Evolutionary conservation across 1,139 yeast genomes (phyloP).

Genomic region (Williopsis jadinii): DNA sequence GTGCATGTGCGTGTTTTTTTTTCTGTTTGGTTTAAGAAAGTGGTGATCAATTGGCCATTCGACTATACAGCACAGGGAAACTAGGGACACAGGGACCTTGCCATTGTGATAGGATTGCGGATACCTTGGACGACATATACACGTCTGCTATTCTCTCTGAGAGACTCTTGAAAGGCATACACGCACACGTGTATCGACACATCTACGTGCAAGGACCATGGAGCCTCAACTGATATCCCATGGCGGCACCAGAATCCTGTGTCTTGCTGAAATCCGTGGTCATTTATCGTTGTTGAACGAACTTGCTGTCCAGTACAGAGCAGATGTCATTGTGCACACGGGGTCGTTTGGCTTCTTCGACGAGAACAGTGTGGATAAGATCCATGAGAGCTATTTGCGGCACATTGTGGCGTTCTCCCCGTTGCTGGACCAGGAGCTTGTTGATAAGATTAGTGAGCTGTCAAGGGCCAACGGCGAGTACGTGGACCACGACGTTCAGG

Average conservation of each 20-base stretch:
- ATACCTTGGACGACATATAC: too few relatives aligned
- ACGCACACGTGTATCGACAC: too few relatives aligned
- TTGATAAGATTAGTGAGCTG: conserved; percentile 40
- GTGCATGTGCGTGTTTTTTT: too few relatives aligned
- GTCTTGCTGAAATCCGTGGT: conserved; percentile 52
- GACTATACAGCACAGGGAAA: too few relatives aligned
- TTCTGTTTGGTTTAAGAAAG: too few relatives aligned
- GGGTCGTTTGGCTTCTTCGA: conserved; percentile 81
- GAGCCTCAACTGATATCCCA: conserved; percentile 17
- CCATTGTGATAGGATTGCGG: too few relatives aligned
- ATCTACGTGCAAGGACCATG: conserved; percentile 2
- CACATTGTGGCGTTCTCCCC: conserved; percentile 69
- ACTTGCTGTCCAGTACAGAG: conserved; percentile 38
- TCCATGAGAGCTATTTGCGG: conserved; percentile 48
- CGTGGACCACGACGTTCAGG: conserved; percentile 30
- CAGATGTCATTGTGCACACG: conserved; percentile 56
- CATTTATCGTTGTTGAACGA: conserved; percentile 40
- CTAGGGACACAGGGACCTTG: too few relatives aligned
- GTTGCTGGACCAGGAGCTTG: conserved; percentile 39
- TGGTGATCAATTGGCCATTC: too few relatives aligned
- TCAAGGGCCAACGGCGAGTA: conserved; percentile 36
- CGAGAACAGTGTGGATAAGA: conserved; percentile 44
- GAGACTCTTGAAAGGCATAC: too few relatives aligned
- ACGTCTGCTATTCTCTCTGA: too few relatives aligned
- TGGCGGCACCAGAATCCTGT: conserved; percentile 35